These are phyloP conservation scores for Pythium chondricola DNA, from an alignment of 352 stramenopile genomes.

Conservation along the genomic window DNA sequence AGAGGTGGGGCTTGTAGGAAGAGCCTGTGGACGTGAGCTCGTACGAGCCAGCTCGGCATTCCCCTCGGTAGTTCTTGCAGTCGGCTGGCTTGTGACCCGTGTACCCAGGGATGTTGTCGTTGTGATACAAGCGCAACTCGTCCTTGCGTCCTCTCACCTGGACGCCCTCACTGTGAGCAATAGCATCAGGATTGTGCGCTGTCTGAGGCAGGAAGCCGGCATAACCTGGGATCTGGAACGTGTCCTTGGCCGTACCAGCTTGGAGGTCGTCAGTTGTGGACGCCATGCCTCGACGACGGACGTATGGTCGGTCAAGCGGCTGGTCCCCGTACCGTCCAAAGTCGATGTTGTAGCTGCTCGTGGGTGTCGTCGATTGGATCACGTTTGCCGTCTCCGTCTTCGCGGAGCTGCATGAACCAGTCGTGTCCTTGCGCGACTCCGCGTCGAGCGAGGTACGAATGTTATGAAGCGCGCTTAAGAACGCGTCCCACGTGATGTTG, in stretches of 20 bases:
- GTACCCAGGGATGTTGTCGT: slow-evolving; percentile 80
- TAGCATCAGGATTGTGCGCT: slow-evolving; percentile 49
- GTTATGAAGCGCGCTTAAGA: slow-evolving; percentile 33
- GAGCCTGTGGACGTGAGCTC: slow-evolving; percentile 51
- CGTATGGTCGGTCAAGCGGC: slow-evolving; percentile 55
- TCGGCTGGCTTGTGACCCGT: slow-evolving; percentile 72
- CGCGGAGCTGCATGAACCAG: neutral
- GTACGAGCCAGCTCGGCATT: slow-evolving; percentile 57
- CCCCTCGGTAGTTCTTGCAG: slow-evolving; percentile 73
- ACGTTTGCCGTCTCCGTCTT: slow-evolving; percentile 20
- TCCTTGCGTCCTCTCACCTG: slow-evolving; percentile 28
- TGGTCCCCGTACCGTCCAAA: slow-evolving; percentile 62
- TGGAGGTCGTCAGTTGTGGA: slow-evolving; percentile 73
- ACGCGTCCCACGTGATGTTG: slow-evolving; percentile 47
- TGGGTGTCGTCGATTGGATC: slow-evolving; percentile 49
- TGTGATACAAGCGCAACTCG: slow-evolving; percentile 68
- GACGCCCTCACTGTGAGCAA: slow-evolving; percentile 46
- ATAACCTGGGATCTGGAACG: slow-evolving; percentile 81
- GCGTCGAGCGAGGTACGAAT: slow-evolving; percentile 30
- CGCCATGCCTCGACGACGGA: slow-evolving; percentile 72
- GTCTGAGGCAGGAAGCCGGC: slow-evolving; percentile 56
- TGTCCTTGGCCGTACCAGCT: slow-evolving; percentile 56
- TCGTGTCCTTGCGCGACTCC: slow-evolving; percentile 21
- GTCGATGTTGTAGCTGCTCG: slow-evolving; percentile 70
- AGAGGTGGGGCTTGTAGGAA: slow-evolving; percentile 51